phyloP scores from a whole-genome alignment of 169 alveolate genomes.

The Babesia gibsoni region DNA sequence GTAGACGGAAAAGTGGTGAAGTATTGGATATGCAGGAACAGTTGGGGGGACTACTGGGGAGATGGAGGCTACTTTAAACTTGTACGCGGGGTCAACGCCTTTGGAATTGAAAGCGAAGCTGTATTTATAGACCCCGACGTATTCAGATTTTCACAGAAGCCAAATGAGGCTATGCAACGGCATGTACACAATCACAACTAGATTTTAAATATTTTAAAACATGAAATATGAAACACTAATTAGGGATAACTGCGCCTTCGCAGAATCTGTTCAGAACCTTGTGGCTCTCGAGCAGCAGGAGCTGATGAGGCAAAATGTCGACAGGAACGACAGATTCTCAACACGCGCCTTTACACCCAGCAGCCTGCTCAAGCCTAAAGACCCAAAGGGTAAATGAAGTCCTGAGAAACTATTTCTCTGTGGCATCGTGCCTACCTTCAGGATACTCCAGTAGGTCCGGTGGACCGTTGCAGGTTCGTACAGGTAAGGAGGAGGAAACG shows the following conservation, averaged over 20 bases:
- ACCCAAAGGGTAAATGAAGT: conserved; percentile 59
- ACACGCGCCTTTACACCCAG: conserved; percentile 8
- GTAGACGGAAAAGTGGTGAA: background rate
- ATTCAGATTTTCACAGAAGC: conserved; percentile 12
- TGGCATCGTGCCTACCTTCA: conserved; percentile 30
- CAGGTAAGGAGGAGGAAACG: conserved; percentile 59
- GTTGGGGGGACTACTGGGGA: conserved; percentile 80
- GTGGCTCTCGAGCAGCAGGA: conserved; percentile 27
- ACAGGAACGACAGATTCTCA: conserved; percentile 12
- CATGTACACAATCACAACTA: conserved; percentile 8
- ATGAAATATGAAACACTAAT: conserved; percentile 14
- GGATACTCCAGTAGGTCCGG: conserved; percentile 21
- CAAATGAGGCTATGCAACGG: conserved; percentile 2
- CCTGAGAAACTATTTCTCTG: background rate
- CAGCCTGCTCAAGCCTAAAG: conserved; percentile 26
- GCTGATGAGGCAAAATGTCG: conserved; percentile 1
- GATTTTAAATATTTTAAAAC: background rate
- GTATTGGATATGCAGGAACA: conserved; percentile 27
- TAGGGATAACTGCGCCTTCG: background rate
- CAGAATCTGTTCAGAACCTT: conserved; percentile 1
- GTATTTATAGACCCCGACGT: conserved; percentile 83
- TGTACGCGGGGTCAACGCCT: conserved; percentile 72
- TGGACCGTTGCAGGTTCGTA: conserved; percentile 58
- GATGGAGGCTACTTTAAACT: conserved; percentile 73
- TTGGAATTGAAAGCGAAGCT: conserved; percentile 85